Percentiles rank a stretch among this genome's conserved stretches.
phyloP scores from a whole-genome alignment of 2,329 filamentous ascomycete genomes.

The Talaromyces sp. region DNA sequence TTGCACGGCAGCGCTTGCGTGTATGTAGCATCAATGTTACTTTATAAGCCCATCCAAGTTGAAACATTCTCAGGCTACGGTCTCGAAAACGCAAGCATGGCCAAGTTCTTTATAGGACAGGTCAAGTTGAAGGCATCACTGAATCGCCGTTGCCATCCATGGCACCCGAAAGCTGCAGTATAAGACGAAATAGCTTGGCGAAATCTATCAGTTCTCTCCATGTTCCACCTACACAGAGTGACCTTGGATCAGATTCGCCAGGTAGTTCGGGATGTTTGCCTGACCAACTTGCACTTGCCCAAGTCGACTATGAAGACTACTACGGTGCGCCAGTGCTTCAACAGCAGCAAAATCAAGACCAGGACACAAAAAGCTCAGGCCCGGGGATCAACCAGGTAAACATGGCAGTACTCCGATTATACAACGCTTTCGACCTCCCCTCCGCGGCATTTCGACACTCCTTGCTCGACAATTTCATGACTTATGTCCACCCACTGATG shows the following conservation, averaged over 20 bases:
- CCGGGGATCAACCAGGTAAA: not conserved
- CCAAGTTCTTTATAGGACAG: not conserved
- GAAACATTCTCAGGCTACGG: not conserved
- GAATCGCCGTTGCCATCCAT: not conserved
- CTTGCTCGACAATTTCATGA: not conserved
- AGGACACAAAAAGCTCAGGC: not conserved
- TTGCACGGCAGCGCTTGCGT: not conserved
- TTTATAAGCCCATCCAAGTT: not conserved
- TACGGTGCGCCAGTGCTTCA: not conserved
- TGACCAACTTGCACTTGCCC: not conserved
- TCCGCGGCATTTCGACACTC: not conserved
- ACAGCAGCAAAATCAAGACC: not conserved
- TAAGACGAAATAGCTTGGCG: not conserved
- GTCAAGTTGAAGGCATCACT: not conserved
- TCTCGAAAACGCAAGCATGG: not conserved
- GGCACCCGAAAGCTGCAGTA: not conserved
- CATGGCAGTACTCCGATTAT: not conserved
- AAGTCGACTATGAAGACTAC: not conserved
- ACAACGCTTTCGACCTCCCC: not conserved
- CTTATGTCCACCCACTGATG: not conserved
- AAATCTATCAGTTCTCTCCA: not conserved
- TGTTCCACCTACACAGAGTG: not conserved
- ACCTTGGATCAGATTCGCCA: not conserved
- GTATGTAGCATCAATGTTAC: not conserved
- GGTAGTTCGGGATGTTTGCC: not conserved